These are phyloP conservation scores for Didymosphaeria variabile DNA, from an alignment of 2,329 filamentous ascomycete genomes.

Conservation along the genomic window DNA sequence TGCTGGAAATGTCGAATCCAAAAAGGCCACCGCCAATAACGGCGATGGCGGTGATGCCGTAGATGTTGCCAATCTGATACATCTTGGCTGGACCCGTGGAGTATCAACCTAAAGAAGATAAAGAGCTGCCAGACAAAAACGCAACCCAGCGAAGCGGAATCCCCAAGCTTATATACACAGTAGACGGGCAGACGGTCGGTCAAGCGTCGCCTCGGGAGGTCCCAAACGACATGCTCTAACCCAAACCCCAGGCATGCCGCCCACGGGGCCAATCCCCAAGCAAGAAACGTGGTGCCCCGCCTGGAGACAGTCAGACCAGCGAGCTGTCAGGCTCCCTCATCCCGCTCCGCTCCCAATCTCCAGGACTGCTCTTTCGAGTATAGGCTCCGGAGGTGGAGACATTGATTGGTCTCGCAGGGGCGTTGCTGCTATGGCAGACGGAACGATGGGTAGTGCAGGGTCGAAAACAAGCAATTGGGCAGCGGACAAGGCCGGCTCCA, in stretches of 20 bases:
- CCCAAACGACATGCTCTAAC: not conserved
- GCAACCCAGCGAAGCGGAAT: not conserved
- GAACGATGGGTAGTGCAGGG: not conserved
- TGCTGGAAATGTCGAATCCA: slow-evolving; percentile 81
- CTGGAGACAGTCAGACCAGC: not conserved
- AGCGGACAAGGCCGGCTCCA: slow-evolving; percentile 3
- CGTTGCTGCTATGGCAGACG: not conserved
- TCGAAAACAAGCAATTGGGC: slow-evolving; percentile 8
- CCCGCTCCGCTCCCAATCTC: slow-evolving; percentile 8
- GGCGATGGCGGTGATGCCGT: slow-evolving; percentile 66
- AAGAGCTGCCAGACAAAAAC: not conserved
- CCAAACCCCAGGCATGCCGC: not conserved
- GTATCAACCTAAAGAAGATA: slow-evolving; percentile 4
- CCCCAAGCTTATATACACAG: slow-evolving; percentile 3
- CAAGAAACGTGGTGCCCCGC: slow-evolving; percentile 13
- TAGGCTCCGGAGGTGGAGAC: slow-evolving; percentile 26
- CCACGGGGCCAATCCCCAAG: not conserved
- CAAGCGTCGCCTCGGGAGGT: not conserved
- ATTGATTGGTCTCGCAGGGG: slow-evolving; percentile 5
- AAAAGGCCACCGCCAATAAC: slow-evolving; percentile 74
- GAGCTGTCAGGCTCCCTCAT: slow-evolving; percentile 18
- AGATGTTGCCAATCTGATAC: slow-evolving; percentile 63
- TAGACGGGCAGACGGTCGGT: not conserved
- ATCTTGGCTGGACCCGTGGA: slow-evolving; percentile 23
- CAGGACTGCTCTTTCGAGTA: slow-evolving; percentile 25